Evolutionary conservation across 306 rosid genomes (phyloP).

Genomic region (Prunus armeniaca): DNA sequence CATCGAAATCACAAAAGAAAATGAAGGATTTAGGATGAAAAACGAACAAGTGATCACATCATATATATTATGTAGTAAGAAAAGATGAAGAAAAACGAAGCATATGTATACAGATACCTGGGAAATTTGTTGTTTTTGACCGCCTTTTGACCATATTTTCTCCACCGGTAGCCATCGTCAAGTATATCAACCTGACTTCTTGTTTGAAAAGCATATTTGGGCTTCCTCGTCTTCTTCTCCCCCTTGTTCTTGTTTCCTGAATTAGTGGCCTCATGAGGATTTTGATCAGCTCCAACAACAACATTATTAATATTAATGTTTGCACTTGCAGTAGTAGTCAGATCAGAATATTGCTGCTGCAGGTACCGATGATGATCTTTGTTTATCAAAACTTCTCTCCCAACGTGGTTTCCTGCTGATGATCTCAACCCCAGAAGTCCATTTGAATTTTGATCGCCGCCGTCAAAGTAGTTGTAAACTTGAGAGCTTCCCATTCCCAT

Average conservation of each 20-base stretch:
- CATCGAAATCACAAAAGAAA: neutral
- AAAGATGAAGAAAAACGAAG: neutral
- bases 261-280: neutral
- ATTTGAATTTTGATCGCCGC: constrained; percentile 30
- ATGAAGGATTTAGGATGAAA: neutral
- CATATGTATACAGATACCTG: constrained; percentile 30
- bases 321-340: neutral
- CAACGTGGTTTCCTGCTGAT: neutral
- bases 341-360: too few relatives aligned
- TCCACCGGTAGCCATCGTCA: constrained; percentile 75
- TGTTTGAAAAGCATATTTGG: constrained; percentile 54
- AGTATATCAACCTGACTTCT: constrained; percentile 58
- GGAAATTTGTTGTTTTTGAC: constrained; percentile 58
- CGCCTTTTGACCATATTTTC: constrained; percentile 65
- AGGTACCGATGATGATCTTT: neutral
- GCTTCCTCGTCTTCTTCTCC: constrained; percentile 36
- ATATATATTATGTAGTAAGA: too few relatives aligned
- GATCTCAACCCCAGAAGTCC: constrained; percentile 36
- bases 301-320: neutral
- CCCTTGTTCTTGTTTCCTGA: neutral
- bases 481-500: constrained; percentile 26
- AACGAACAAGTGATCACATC: neutral
- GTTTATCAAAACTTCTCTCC: neutral
- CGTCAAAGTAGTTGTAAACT: constrained; percentile 5
- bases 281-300: neutral